These are phyloP conservation scores for Cotoneaster glaucophyllus DNA, from an alignment of 306 rosid species.

Conservation along the genomic window DNA sequence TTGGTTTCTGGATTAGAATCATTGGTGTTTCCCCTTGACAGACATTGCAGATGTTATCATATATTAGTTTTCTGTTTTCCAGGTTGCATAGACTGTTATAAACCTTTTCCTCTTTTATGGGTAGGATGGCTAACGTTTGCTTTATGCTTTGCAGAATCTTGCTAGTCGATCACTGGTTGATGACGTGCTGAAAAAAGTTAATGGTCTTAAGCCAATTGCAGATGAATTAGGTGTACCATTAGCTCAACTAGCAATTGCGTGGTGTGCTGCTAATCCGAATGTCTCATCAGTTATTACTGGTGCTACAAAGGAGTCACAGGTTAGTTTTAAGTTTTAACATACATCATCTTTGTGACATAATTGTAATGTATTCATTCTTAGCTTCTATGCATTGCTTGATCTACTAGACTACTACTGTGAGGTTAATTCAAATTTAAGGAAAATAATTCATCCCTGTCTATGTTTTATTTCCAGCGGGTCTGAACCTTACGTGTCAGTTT, in stretches of 20 bases:
- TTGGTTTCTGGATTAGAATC: background rate
- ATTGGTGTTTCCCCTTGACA: background rate
- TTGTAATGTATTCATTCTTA: background rate
- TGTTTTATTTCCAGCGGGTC: background rate
- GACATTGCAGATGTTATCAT: background rate
- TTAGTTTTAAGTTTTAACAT: constrained; percentile 39
- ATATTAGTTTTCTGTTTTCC: background rate
- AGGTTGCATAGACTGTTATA: background rate
- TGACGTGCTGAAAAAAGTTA: constrained; percentile 81
- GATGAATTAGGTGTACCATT: constrained; percentile 87
- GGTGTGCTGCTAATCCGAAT: constrained; percentile 97
- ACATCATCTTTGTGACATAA: background rate
- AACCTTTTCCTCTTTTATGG: background rate
- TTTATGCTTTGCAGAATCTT: constrained; percentile 60
- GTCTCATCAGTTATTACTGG: constrained; percentile 94
- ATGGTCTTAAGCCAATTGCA: constrained; percentile 87
- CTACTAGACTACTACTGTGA: background rate
- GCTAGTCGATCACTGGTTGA: constrained; percentile 75
- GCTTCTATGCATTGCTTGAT: background rate
- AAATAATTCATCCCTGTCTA: background rate
- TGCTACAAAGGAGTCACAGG: constrained; percentile 98
- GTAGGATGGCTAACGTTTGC: background rate
- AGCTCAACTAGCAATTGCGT: constrained; percentile 85
- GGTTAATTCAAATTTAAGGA: background rate
- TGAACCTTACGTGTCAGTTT: background rate